Evolutionary conservation across 208 protist species (phyloP).

Genomic region (Phytomonas sp.): DNA sequence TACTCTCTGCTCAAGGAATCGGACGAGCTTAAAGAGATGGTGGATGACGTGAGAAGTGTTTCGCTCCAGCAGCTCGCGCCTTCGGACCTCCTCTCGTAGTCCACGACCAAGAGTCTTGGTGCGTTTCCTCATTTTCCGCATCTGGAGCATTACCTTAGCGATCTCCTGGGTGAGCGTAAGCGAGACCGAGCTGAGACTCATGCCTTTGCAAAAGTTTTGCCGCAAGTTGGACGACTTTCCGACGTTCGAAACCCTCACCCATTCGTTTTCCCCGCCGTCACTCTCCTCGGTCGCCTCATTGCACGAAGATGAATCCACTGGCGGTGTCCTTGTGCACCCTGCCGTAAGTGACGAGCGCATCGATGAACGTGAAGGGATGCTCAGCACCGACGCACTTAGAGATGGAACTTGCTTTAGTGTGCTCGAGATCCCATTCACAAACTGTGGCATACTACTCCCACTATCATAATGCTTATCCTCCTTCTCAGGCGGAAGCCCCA

Average conservation of each 20-base stretch:
- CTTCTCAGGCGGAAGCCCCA: neutral
- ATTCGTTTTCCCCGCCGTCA: neutral
- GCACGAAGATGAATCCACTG: neutral
- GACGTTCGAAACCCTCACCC: neutral
- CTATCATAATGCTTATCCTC: neutral
- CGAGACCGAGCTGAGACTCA: neutral
- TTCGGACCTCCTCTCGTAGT: neutral
- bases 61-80: neutral
- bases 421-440: neutral
- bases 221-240: neutral
- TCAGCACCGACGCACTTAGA: neutral
- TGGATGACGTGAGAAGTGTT: neutral
- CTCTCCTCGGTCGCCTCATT: neutral
- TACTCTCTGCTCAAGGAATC: neutral
- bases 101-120: neutral
- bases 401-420: neutral
- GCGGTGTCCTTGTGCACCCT: neutral
- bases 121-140: neutral
- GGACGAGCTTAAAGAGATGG: neutral
- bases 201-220: slow-evolving; percentile 1
- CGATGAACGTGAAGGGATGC: neutral
- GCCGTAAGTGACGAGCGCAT: neutral
- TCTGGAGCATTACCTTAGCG: neutral
- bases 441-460: neutral
- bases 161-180: neutral